Evolutionary conservation across 768 basidiomycete species (phyloP), one percentile per base, ranked within the genome.

Genomic region (Agaricus subrufescens): DNA sequence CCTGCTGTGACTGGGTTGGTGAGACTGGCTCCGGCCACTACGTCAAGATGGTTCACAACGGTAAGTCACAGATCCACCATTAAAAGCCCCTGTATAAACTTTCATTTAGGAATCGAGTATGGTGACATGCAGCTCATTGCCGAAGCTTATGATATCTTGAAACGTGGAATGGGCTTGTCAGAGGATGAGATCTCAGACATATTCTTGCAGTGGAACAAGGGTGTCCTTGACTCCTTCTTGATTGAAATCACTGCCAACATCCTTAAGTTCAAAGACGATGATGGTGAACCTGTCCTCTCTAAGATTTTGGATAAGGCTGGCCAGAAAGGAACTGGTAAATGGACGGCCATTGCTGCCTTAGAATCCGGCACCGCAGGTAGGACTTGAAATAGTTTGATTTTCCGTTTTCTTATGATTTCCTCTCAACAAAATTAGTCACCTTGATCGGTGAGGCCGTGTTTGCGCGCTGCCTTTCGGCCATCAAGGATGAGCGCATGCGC

Each of bases 31-130:
- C 91, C 47, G 95, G 94, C 30, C 96, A 98, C 80, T 99, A 98
- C 73, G 96, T 99, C 74, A 99, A 99, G 81, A 98, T 99, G 96
- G 96, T 99, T 60, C 96, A 99, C 79, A 93, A 94, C 57, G 92
- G 92, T 87, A 71, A 66, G 68, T 69, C 53, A 50, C 57, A 38
- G 15, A 5, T 31, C 26, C 39, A 57, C 46, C 44, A 26, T 46
- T 23, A 51, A 12, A 39, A 40, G 55, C 46, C 56, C 50, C 38
- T 49, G 60, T 46, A 64, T 45, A 59, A 31, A 25, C n/a, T 53
- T 47, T 47, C 56, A 50, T 34, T 42, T 34, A 95, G 96, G 96
- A 78, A 99, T 99, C 72, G 97, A 99, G 73, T 98, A 98, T 69
- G 95, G 92, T 65, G 97, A 99, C 76, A 99, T 99, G 97, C 96